Conservation (phyloP, 106 monocot genomes). For the Allium fistulosum region DNA sequence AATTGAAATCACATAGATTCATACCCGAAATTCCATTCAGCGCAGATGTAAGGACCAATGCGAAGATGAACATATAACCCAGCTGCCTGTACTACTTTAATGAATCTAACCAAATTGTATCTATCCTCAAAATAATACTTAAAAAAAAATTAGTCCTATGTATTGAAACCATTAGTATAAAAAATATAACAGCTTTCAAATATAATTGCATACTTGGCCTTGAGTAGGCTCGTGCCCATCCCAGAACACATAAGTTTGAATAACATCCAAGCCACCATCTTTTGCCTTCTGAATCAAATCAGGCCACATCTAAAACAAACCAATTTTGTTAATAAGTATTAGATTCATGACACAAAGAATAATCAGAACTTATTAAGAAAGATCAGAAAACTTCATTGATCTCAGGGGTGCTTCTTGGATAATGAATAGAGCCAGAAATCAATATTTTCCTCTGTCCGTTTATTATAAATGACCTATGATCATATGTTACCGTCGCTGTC, state of each 20-base stretch:
- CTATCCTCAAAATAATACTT: constrained; percentile 80
- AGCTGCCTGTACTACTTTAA: constrained; percentile 75
- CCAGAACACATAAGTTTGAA: neutral
- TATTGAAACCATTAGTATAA: neutral
- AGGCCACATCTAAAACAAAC: neutral
- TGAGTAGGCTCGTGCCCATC: neutral
- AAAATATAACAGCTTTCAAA: neutral
- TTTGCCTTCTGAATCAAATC: neutral
- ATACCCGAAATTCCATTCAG: constrained; percentile 97
- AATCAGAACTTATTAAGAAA: neutral
- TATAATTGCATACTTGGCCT: constrained; percentile 20
- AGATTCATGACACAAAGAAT: neutral
- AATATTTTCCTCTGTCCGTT: constrained; percentile 40
- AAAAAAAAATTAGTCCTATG: neutral
- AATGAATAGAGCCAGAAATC: constrained; percentile 61
- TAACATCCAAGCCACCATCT: neutral
- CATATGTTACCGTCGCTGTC: constrained; percentile 12
- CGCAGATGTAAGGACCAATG: constrained; percentile 92
- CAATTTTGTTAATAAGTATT: neutral
- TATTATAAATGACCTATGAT: constrained; percentile 21
- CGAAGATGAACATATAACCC: constrained; percentile 86
- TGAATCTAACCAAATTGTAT: constrained; percentile 72
- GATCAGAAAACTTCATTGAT: constrained; percentile 22
- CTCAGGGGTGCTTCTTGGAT: constrained; percentile 52
- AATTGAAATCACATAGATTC: neutral